Evolutionary conservation across 371 early-diverging fungal species (phyloP), one percentile per base, ranked within the genome.

Genomic region (Mortierella sp.): DNA sequence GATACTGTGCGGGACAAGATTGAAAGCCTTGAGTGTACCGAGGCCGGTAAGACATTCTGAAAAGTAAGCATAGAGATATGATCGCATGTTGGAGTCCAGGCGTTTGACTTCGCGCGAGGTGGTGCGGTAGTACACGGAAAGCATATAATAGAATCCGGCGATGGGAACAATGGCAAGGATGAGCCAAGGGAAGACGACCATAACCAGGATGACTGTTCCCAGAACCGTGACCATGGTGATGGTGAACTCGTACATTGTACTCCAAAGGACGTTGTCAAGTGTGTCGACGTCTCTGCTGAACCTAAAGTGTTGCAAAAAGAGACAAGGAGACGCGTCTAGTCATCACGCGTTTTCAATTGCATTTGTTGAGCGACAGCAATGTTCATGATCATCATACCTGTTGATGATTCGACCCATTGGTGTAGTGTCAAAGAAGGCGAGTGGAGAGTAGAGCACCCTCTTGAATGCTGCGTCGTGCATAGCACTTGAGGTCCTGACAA

Each of bases 331-430:
- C 34, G 10, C 10, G 19, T 19, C 16, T 43, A 5, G 44, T n/a
- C 19, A 43, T 3, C 16, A 16, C 5, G 44, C n/a, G 16, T 9
- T 16, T 19, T 5, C 5, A 43, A 43, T 16, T 5, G 14, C 5
- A 16, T 43, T 19, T 7, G 25, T 10, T 22, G 47, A 44, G 16
- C 9, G 45, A 40, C 17, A 24, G 44, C 27, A 48, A 16, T 21
- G 34, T 34, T 10, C 34, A 9, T 16, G 3, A 16, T 29, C 25
- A 5, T 3, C 19, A 46, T 60, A 96, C 46, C 97, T 83, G 74
- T 91, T 93, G 78, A 97, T 78, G 51, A 98, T 93, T 10, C 95
- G 90, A 25, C 94, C 95, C 21, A 92, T 60, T 3, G 96, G 93
- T 1, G 95, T 96, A 29, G 82, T 86, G 46, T 96, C 94, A 72